A percentile compares a stretch with the other conserved stretches of the same genome.
phyloP scores from a whole-genome alignment of 331 rosid species.

The Pyrus hybrid region DNA sequence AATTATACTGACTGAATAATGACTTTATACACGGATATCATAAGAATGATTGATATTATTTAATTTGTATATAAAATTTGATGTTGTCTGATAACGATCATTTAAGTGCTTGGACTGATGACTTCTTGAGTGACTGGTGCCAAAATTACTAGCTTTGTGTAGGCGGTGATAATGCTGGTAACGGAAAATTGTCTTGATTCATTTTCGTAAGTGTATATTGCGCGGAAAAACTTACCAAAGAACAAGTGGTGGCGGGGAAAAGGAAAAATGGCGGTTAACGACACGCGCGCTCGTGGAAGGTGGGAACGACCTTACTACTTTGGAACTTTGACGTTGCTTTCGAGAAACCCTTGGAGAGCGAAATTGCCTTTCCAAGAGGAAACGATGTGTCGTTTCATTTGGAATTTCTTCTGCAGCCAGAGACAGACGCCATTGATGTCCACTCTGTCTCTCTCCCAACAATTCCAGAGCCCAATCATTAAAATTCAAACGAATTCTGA shows the following conservation, averaged over 20 bases:
- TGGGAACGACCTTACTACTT: neutral
- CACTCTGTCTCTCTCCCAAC: neutral
- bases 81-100: too few species aligned
- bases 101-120: too few species aligned
- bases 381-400: neutral
- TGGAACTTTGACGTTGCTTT: slow-evolving; percentile 17
- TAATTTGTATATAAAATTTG: too few species aligned
- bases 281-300: slow-evolving; percentile 23
- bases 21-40: too few species aligned
- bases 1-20: too few species aligned
- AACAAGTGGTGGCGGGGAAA: neutral
- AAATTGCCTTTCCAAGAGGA: neutral
- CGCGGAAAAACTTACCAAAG: neutral
- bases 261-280: neutral
- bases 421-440: slow-evolving; percentile 9
- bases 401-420: neutral
- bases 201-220: neutral
- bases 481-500: neutral
- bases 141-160: too few species aligned
- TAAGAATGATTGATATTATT: too few species aligned
- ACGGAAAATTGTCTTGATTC: too few species aligned
- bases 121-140: too few species aligned
- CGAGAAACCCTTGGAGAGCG: slow-evolving; percentile 15
- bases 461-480: neutral
- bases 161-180: too few species aligned